Conservation (phyloP, 371 early-diverging fungal species). For the Blastocladiella emersonii region DNA sequence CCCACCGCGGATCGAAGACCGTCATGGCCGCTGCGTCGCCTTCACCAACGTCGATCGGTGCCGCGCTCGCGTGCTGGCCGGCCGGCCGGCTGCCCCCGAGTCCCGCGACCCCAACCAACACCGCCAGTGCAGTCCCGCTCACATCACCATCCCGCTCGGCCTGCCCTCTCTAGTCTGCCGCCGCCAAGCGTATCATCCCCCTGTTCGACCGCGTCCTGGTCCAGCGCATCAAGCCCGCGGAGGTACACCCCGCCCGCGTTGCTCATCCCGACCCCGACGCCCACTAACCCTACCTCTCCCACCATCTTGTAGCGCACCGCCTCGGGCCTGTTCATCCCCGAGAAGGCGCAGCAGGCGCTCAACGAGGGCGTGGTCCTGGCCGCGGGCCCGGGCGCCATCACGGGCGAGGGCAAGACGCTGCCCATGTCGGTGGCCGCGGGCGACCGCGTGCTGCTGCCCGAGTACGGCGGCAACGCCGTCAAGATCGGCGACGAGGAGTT, state of each 20-base stretch:
- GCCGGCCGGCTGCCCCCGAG: too few relatives aligned
- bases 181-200: constrained; percentile 62
- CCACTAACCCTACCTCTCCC: neutral
- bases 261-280: neutral
- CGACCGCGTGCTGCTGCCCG: constrained; percentile 88
- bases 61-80: too few relatives aligned
- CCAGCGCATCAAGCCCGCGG: constrained; percentile 86
- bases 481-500: constrained; percentile 71
- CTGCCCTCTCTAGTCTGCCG: constrained; percentile 7
- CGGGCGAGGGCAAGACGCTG: constrained; percentile 63
- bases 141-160: too few relatives aligned
- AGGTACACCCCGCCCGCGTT: constrained; percentile 33
- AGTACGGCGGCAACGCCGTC: constrained; percentile 83
- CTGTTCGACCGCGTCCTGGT: constrained; percentile 94
- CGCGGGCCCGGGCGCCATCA: constrained; percentile 78
- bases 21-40: too few relatives aligned
- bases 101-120: too few relatives aligned
- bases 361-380: constrained; percentile 90
- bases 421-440: constrained; percentile 73
- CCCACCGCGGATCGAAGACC: too few relatives aligned
- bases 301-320: constrained; percentile 65
- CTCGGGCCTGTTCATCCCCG: constrained; percentile 90
- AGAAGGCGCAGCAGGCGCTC: constrained; percentile 90
- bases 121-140: too few relatives aligned
- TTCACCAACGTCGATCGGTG: too few relatives aligned